Percentiles rank a stretch among this genome's conserved stretches.
Evolutionary conservation across 768 basidiomycete genomes (phyloP).

Genomic region (Clavulina sp.): DNA sequence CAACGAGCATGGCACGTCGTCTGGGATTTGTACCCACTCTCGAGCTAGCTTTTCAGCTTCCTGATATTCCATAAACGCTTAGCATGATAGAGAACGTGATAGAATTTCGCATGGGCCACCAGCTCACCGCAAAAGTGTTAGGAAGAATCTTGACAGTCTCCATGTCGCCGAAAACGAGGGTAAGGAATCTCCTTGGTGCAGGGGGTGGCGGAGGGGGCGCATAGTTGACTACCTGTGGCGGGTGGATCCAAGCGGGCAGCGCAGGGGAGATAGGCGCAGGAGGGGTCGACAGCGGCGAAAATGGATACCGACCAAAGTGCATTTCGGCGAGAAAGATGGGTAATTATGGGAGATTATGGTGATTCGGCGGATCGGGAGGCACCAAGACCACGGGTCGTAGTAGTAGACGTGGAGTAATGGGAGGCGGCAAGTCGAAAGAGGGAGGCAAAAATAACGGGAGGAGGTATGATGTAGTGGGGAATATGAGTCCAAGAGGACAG

Average conservation of each 20-base stretch:
- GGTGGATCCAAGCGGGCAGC: too few species aligned
- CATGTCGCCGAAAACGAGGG: conserved; percentile 69
- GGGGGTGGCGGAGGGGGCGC: neutral
- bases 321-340: too few species aligned
- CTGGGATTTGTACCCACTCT: conserved; percentile 77
- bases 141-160: conserved; percentile 76
- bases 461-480: too few species aligned
- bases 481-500: too few species aligned
- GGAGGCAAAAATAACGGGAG: too few species aligned
- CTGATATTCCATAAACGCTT: conserved; percentile 22
- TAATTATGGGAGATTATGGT: too few species aligned
- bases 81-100: neutral
- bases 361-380: too few species aligned
- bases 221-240: too few species aligned
- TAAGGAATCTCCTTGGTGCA: conserved; percentile 24
- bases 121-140: conserved; percentile 40
- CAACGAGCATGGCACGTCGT: conserved; percentile 54
- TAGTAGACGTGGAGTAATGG: too few species aligned
- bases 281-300: neutral
- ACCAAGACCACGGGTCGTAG: too few species aligned
- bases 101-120: neutral
- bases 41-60: conserved; percentile 65
- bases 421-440: too few species aligned
- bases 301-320: too few species aligned
- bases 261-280: neutral